A percentile compares a stretch with the other conserved stretches of the same genome.
Conservation (phyloP, 345 rosid species). For the Viola odorata region DNA sequence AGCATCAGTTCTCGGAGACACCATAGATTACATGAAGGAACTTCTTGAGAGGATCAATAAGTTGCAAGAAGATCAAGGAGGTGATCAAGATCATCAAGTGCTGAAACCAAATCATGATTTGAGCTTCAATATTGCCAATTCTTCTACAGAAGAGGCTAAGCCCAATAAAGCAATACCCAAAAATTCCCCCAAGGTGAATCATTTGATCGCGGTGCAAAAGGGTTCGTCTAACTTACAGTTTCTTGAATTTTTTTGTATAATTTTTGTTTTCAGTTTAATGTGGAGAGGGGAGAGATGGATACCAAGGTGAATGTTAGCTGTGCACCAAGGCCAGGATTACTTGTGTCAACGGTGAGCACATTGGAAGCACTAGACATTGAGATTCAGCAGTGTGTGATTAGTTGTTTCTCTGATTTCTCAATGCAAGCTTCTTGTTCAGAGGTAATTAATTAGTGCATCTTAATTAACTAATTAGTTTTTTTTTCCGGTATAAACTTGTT, state of each 20-base stretch:
- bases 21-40: constrained; percentile 60
- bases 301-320: constrained; percentile 73
- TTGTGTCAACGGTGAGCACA: constrained; percentile 72
- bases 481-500: neutral
- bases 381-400: constrained; percentile 84
- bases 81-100: no score
- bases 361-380: constrained; percentile 81
- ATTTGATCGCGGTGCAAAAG: neutral
- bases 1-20: constrained; percentile 63
- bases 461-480: neutral
- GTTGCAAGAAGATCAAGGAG: constrained; percentile 44
- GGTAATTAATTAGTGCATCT: constrained; percentile 25
- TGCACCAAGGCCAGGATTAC: constrained; percentile 68
- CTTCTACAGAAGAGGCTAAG: constrained; percentile 45
- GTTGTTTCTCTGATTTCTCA: constrained; percentile 87
- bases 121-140: constrained; percentile 21
- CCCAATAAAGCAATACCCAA: constrained; percentile 50
- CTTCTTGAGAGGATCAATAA: constrained; percentile 47
- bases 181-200: constrained; percentile 81
- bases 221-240: neutral
- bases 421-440: constrained; percentile 91
- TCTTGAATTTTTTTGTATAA: neutral
- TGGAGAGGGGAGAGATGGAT: constrained; percentile 49
- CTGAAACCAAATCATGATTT: no score
- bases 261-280: constrained; percentile 56